Evolutionary conservation across 148 eudicot species (phyloP), one percentile per base, ranked within the genome.

Genomic region (Rhododendron griersonianum): DNA sequence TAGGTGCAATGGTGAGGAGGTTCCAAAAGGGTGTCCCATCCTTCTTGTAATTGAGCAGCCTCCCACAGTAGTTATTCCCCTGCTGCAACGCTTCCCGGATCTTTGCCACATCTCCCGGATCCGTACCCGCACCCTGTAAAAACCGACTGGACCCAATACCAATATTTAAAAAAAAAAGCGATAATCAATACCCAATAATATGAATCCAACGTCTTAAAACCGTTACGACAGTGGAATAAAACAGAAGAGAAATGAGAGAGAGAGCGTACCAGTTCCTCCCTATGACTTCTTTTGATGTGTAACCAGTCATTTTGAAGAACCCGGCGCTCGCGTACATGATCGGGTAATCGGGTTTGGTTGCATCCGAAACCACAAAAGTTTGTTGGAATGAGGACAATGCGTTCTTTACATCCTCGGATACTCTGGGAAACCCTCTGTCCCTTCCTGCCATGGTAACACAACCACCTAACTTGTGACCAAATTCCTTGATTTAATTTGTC

Each of bases 21-120:
- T 97, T 97, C 99, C 99, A 97, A 86, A 97, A 97, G 18, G 98
- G 94, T 37, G 98, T 91, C 44, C 98, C 96, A 83, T 97, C 99
- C 84, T 97, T 97, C 93, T 97, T 97, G 92, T 95, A 97, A 83
- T 97, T 97, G 83, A 97, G 90, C 89, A 97, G 81, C 87, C 99
- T 93, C 81, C 98, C 99, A 89, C 99, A 97, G 47, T 95, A 97
- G 61, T 84, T 95, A 30, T 53, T 86, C n/a, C 99, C 99, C 44
- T 81, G 84, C 85, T 81, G 89, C 88, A 97, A 88, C 5, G 98
- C 87, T 73, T 93, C 99, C 87, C 99, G 88, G 35, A 97, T 93
- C 90, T 93, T 95, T 19, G 93, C 96, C 90, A 96, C 90, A 78
- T 97, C 99, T 77, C 93, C 93, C 2, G 99, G 92, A 84, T 97